These are phyloP conservation scores for Cantharellus cinnabarinus DNA, from an alignment of 768 basidiomycete genomes.

Conservation along the genomic window DNA sequence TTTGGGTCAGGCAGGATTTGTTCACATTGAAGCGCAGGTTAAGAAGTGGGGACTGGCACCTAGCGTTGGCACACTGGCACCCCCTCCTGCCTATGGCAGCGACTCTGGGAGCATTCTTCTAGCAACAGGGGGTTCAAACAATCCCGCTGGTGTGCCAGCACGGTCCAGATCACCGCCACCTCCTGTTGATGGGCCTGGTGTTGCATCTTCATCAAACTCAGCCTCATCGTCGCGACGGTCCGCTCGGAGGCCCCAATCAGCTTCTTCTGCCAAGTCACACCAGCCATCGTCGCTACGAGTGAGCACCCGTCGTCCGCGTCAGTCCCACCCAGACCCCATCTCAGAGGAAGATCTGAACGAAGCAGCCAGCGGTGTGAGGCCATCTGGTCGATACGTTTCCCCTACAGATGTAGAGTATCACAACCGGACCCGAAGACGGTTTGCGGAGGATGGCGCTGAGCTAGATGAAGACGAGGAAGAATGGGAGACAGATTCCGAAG, in stretches of 20 bases:
- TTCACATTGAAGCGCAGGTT: slow-evolving; percentile 98
- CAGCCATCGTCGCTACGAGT: slow-evolving; percentile 49
- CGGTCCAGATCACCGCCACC: slow-evolving; percentile 24
- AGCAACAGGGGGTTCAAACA: slow-evolving; percentile 49
- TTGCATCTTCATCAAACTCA: slow-evolving; percentile 25
- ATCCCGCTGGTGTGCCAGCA: slow-evolving; percentile 15
- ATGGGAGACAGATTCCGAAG: neutral
- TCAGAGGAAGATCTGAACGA: slow-evolving; percentile 31
- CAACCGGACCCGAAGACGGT: slow-evolving; percentile 26
- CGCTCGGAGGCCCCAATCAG: neutral
- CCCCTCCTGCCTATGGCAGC: slow-evolving; percentile 93
- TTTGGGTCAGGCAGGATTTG: slow-evolving; percentile 92
- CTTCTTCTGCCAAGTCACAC: slow-evolving; percentile 15
- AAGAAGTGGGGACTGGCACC: slow-evolving; percentile 99
- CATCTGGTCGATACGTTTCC: slow-evolving; percentile 33
- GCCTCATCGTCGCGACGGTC: slow-evolving; percentile 21
- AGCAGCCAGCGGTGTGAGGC: slow-evolving; percentile 35
- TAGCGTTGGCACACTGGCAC: slow-evolving; percentile 88
- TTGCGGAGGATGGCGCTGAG: slow-evolving; percentile 24
- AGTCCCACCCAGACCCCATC: slow-evolving; percentile 6
- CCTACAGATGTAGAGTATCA: slow-evolving; percentile 48
- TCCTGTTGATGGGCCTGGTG: slow-evolving; percentile 1
- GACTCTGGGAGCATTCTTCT: slow-evolving; percentile 91
- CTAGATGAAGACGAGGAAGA: slow-evolving; percentile 13
- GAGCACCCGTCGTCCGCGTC: slow-evolving; percentile 22